Evolutionary conservation across 768 basidiomycete species (phyloP).

Genomic region (Clavulina sp.): DNA sequence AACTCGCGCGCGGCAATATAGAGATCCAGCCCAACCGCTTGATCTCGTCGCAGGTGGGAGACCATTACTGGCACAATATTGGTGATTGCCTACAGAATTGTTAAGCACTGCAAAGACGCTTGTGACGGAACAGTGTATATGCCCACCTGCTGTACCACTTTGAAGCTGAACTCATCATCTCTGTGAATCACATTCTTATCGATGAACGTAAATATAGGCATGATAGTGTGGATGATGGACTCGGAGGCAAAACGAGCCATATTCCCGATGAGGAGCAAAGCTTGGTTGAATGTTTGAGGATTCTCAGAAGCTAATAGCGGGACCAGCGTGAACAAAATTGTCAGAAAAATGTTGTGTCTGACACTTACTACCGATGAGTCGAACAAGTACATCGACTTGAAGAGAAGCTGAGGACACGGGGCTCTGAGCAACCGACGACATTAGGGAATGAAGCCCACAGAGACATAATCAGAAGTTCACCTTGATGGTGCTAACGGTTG

Average conservation of each 20-base stretch:
- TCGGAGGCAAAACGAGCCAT: conserved; percentile 74
- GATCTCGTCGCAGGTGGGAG: conserved; percentile 46
- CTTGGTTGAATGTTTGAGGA: conserved; percentile 89
- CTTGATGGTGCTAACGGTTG: conserved; percentile 35
- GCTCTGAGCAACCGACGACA: not conserved
- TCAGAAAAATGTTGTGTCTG: not conserved
- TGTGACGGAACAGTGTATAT: not conserved
- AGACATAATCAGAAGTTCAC: conserved; percentile 22
- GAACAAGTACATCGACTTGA: not conserved
- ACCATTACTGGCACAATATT: conserved; percentile 90
- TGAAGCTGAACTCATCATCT: conserved; percentile 90
- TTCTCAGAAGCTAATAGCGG: conserved; percentile 52
- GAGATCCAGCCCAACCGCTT: conserved; percentile 38
- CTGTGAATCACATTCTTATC: conserved; percentile 95
- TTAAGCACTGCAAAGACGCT: not conserved
- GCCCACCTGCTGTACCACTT: conserved; percentile 79
- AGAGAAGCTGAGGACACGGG: not conserved
- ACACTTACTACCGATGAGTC: not conserved
- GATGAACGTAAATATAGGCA: conserved; percentile 99
- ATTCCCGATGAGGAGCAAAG: conserved; percentile 69
- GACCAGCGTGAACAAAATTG: not conserved
- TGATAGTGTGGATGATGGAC: conserved; percentile 81
- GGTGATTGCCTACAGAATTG: conserved; percentile 54
- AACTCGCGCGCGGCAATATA: conserved; percentile 63
- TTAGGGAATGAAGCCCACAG: not conserved